phyloP scores from a whole-genome alignment of 2,329 filamentous ascomycete species.

The Alternaria sp. region DNA sequence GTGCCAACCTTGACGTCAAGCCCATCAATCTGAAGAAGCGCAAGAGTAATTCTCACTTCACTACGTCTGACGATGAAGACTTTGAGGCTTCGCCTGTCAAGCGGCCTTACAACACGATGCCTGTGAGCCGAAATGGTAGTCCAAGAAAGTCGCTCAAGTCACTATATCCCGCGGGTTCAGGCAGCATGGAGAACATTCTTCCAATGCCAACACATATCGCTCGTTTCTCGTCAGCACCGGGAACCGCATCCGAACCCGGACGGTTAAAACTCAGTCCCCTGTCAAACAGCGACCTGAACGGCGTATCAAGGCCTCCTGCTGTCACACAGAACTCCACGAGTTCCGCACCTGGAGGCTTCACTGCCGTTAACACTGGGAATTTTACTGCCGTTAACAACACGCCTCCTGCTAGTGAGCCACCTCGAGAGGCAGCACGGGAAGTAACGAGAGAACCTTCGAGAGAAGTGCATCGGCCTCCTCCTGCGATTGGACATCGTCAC shows the following conservation, averaged over 20 bases:
- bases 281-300: slow-evolving; percentile 44
- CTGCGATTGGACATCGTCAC: slow-evolving; percentile 22
- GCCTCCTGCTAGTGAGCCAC: slow-evolving; percentile 24
- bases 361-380: slow-evolving; percentile 35
- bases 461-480: slow-evolving; percentile 24
- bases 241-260: slow-evolving; percentile 28
- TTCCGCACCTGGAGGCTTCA: slow-evolving; percentile 31
- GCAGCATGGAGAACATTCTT: slow-evolving; percentile 41
- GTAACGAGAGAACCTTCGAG: slow-evolving; percentile 25
- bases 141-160: slow-evolving; percentile 43
- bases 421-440: slow-evolving; percentile 23
- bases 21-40: slow-evolving; percentile 42
- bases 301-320: slow-evolving; percentile 27
- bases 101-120: slow-evolving; percentile 43
- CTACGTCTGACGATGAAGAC: slow-evolving; percentile 45
- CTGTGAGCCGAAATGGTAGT: slow-evolving; percentile 36
- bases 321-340: slow-evolving; percentile 20
- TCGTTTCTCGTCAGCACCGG: slow-evolving; percentile 32
- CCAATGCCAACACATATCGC: slow-evolving; percentile 33
- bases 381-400: slow-evolving; percentile 39
- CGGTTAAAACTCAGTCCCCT: slow-evolving; percentile 42
- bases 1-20: slow-evolving; percentile 36
- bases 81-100: slow-evolving; percentile 37
- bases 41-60: slow-evolving; percentile 45
- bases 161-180: slow-evolving; percentile 30